Base-by-base conservation (phyloP, 345 rosid genomes). In the Clausena lansium region DNA sequence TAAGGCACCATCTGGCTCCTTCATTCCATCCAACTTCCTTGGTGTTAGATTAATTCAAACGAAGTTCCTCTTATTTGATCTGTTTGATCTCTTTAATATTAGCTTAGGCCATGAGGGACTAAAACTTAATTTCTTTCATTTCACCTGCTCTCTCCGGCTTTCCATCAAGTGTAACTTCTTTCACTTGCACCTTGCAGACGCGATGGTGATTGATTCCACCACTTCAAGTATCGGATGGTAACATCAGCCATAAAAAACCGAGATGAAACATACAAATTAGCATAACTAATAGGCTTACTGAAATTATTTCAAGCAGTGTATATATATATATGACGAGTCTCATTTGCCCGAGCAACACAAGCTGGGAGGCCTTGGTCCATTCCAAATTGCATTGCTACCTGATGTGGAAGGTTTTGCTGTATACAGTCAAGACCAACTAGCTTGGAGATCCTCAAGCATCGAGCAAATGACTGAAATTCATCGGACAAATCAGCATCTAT, bases 191-290 rank as follows among this genome's bases (percentile, higher is more conserved):
- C 25, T 63, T 71, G 67, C 7, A 10, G 68, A 45, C 13, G 9
- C 14, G 19, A 64, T 6, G 24, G 9, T 2, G 76, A 64, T 39
- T 58, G 33, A 20, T 75, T 77, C 85, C 85, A 77, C 85, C 85
- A 80, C 30, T 74, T 13, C 71, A 64, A 30, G 41, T 84, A 84
- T 13, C 70, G 59, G 6, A 30, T 38, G 27, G 85, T 77, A 67
- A 85, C 78, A 71, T 79, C 81, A 6, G 76, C 65, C 74, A 60
- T 77, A 41, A 67, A 74, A 13, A 35, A 25, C 39, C 67, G 17
- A 4, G 80, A 67, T 7, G 85, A 81, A 36, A 82, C 57, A 33
- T 64, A 71, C 3, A 73, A 63, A 22, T 76, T 39, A 4, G 20
- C 36, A 66, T 38, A 78, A 15, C 58, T 22, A 4, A 71, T 20